Base-by-base conservation (phyloP, 805 yeast genomes). In the Ogataea pini region DNA sequence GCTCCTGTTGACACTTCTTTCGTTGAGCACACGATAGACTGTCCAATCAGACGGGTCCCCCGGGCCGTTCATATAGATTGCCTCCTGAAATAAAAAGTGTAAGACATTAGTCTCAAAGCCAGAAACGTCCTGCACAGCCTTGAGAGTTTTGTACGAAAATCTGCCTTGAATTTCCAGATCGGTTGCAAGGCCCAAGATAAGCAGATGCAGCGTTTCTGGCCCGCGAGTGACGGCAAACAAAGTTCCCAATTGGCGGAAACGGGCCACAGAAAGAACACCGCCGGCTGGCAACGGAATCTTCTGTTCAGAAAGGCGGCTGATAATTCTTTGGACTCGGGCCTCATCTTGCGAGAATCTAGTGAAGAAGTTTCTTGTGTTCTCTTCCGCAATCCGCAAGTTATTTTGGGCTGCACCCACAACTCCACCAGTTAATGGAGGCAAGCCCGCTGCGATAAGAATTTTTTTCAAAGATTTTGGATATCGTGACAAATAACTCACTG, bases 21-120 rank as follows among this genome's bases (percentile, higher is more conserved):
- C 22, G 27, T 4, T 32, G 18, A 8, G 14, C 40, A 64, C 50
- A 40, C 74, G 63, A 13, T 75, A 73, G 2, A 83, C 83, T 6
- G 78, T 61, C 85, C 85, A 80, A 42, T 70, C 53, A 4, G 78
- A 65, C 4, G 46, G 47, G n/a, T 43, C 40, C 1, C 65, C 64
- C 7, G 45, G 42, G 0, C 79, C 77, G 54, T 78, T 80, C 50
- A 77, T 67, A 59, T 80, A 80, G 13, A 81, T 79, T 5, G 83
- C 79, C 52, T 80, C 85, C 58, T 79, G 84, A 53, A 79, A 73
- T 34, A 82, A 65, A 2, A 80, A 79, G 56, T 80, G 80, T 14
- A 81, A 55, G 25, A 76, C 63, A 52, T 80, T 80, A 3, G 84
- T 74, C 49, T 80, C 85, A 56, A 79, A 81, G 1, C 73, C 64